Evolutionary conservation across 176 grass and related monocot species (phyloP).

Genomic region (Elaeis guineensis): DNA sequence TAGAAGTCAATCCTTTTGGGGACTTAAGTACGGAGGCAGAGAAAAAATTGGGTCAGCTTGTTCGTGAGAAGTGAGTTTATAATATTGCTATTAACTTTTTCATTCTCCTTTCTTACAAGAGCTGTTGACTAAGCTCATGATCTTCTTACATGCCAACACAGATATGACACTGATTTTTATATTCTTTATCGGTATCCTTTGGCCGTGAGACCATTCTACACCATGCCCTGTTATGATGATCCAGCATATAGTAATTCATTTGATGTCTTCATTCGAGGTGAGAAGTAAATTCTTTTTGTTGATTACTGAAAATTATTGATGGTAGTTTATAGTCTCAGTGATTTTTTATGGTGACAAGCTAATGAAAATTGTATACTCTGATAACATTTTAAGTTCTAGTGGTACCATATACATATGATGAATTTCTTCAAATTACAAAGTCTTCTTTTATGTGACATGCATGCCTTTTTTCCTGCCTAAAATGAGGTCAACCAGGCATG

Average conservation of each 20-base stretch:
- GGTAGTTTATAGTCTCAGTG: too few relatives aligned
- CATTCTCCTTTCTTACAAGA: too few relatives aligned
- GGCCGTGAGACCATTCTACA: slow-evolving; percentile 87
- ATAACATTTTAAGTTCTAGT: too few relatives aligned
- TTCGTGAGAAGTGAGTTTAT: slow-evolving; percentile 59
- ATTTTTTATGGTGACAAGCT: too few relatives aligned
- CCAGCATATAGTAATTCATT: slow-evolving; percentile 80
- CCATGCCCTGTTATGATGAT: slow-evolving; percentile 88
- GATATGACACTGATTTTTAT: slow-evolving; percentile 86
- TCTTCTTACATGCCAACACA: slow-evolving; percentile 23
- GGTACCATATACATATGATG: too few relatives aligned
- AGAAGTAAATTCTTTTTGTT: neutral
- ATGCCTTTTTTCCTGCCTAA: too few relatives aligned
- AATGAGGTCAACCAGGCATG: too few relatives aligned
- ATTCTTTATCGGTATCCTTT: slow-evolving; percentile 86
- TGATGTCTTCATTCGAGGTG: slow-evolving; percentile 96
- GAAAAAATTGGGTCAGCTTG: slow-evolving; percentile 83
- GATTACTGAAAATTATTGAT: too few relatives aligned
- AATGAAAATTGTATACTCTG: too few relatives aligned
- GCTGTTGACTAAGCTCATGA: neutral
- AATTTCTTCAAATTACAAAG: too few relatives aligned
- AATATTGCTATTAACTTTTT: slow-evolving; percentile 8
- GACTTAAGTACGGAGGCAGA: slow-evolving; percentile 86
- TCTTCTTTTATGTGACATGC: too few relatives aligned
- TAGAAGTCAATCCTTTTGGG: slow-evolving; percentile 83